Conservation (phyloP, 495 filamentous ascomycete species). For the Pyrenopolyporus hunteri region DNA sequence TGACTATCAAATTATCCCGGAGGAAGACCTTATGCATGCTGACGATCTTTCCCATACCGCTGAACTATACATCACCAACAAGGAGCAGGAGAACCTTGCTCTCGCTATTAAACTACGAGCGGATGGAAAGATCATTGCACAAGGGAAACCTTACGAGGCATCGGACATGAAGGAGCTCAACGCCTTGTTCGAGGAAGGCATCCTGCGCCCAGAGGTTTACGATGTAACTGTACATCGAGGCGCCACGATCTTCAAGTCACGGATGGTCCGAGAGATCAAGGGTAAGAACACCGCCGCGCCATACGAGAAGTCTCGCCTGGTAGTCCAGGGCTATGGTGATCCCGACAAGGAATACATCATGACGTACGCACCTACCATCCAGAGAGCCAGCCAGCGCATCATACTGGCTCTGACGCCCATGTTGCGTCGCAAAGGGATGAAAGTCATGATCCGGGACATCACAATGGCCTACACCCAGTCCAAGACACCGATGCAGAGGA, state of each 20-base stretch:
- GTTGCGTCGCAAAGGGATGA: neutral
- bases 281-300: neutral
- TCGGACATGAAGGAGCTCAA: neutral
- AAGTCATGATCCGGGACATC: conserved; percentile 4
- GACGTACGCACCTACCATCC: conserved; percentile 6
- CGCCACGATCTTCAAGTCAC: neutral
- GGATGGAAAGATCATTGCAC: neutral
- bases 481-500: neutral
- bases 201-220: neutral
- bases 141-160: neutral
- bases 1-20: neutral
- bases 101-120: neutral
- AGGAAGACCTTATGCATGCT: neutral
- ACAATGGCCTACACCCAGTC: neutral
- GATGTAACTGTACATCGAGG: neutral
- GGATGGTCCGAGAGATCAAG: neutral
- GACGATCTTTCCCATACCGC: neutral
- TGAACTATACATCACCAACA: neutral
- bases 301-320: conserved; percentile 11
- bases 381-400: conserved; percentile 5
- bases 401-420: neutral
- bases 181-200: neutral
- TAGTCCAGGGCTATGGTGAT: conserved; percentile 8
- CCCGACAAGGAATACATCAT: conserved; percentile 1
- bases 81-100: neutral